Base-by-base conservation (phyloP, 192 early-diverging fungal species). In the Jimgerdemannia flammicorona region DNA sequence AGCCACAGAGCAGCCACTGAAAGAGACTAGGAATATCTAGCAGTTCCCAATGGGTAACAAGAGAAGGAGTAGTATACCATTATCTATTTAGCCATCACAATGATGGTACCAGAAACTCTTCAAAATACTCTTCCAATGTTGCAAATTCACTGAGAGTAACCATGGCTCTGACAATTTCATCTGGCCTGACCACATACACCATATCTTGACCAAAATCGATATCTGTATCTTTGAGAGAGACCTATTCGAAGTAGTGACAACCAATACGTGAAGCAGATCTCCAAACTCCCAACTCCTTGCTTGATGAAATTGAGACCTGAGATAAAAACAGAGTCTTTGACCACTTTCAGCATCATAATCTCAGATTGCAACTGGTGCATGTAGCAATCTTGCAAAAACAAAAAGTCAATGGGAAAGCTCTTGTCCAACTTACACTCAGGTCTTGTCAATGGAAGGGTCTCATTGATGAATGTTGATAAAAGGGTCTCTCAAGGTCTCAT, bases 21-120 rank as follows among this genome's bases (percentile, higher is more conserved):
- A 74, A 2, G 79, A 88, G 44, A 77, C 78, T 68, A 76, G 70
- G 77, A 84, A 75, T 69, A 69, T 78, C 14, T 95, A 89, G 87
- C 73, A 85, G 3, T 94, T 88, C 71, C 94, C 94, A 4, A 81
- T 82, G 9, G 96, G 96, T 4, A 91, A 29, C 1, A 1, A 29
- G 29, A 29, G 29, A 29, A 29, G 29, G 29, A 29, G 29, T 29
- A 1, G 29, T 29, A 29, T 29, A 29, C 29, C 1, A 29, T 29
- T 29, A 1, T 29, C 29, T 29, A 29, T 29, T 29, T 29, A 59
- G 6, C 49, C 8, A 14, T 59, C 49, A 59, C 49, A 59, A 6
- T 59, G 49, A 59, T 14, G 49, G 49, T 59, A 0, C 49, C 14
- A 59, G 14, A 59, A 59, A 59, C 49, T 59, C 8, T 14, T 59